phyloP scores from a whole-genome alignment of 768 basidiomycete species.

The Boletus rubescentipes region DNA sequence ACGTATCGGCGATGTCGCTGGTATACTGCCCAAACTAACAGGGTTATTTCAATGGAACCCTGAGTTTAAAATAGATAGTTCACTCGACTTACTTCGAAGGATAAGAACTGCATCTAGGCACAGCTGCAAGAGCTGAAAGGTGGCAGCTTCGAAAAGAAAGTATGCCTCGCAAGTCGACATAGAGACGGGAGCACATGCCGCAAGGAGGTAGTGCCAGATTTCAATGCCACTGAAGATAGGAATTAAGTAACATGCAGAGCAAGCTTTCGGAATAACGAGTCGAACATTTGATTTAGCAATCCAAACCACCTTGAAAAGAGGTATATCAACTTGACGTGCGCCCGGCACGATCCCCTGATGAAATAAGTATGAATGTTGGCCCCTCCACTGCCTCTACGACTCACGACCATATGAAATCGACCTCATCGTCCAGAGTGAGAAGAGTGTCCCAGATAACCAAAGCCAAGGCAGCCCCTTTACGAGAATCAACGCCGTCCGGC shows the following conservation, averaged over 20 bases:
- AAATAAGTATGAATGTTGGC: not conserved
- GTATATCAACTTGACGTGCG: constrained; percentile 20
- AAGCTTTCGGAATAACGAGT: not conserved
- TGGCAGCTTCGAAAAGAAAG: not conserved
- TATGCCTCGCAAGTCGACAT: constrained; percentile 1
- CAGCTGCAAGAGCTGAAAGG: constrained; percentile 16
- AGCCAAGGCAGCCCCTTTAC: constrained; percentile 7
- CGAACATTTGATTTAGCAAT: constrained; percentile 16
- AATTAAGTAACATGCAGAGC: not conserved
- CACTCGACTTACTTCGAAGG: constrained; percentile 18
- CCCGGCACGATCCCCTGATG: constrained; percentile 7
- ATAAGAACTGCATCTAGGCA: constrained; percentile 14
- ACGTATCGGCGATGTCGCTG: constrained; percentile 1
- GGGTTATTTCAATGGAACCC: not conserved
- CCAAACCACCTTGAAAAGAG: constrained; percentile 26
- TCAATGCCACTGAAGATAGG: constrained; percentile 1
- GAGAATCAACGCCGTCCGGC: not conserved
- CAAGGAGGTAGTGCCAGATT: not conserved
- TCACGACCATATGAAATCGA: constrained; percentile 23
- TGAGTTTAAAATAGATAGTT: not conserved
- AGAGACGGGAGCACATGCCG: not conserved
- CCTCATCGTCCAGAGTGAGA: constrained; percentile 17
- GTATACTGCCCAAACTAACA: constrained; percentile 17
- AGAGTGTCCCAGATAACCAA: constrained; percentile 17
- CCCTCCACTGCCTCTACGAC: not conserved